phyloP scores from a whole-genome alignment of 306 rosid genomes.

The Vachellia collinsii region DNA sequence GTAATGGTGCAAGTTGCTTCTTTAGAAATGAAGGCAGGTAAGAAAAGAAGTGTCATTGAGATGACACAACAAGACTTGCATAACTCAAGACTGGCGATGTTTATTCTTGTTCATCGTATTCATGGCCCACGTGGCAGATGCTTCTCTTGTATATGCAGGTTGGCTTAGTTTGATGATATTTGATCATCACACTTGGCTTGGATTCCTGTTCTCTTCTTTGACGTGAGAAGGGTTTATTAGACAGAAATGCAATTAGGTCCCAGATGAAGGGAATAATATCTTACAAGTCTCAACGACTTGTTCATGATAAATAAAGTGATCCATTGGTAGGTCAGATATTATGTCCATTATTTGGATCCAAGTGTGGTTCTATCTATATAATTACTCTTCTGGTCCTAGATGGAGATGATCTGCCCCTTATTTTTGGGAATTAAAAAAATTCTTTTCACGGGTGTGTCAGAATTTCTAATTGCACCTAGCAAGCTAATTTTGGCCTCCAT shows the following conservation, averaged over 20 bases:
- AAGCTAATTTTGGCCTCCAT: not conserved
- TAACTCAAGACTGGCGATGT: not conserved
- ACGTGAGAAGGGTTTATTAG: not conserved
- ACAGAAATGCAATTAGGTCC: no score
- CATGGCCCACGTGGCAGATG: not conserved
- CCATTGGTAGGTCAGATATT: no score
- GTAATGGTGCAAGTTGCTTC: not conserved
- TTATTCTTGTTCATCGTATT: not conserved
- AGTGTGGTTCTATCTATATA: no score
- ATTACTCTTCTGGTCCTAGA: no score
- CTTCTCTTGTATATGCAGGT: not conserved
- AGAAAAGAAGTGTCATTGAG: not conserved
- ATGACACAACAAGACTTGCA: not conserved
- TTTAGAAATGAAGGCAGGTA: not conserved
- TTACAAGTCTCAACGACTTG: no score
- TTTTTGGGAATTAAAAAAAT: not conserved
- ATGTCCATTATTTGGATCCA: no score
- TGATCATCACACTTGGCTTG: constrained; percentile 1
- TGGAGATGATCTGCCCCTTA: no score
- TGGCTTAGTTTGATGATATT: not conserved
- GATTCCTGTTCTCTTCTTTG: constrained; percentile 1
- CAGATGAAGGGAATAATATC: no score
- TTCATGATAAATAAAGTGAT: no score
- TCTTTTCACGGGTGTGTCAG: constrained; percentile 19
- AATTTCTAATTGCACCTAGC: not conserved